Evolutionary conservation across 2,329 filamentous ascomycete species (phyloP).

Genomic region (Penicillium sp.): DNA sequence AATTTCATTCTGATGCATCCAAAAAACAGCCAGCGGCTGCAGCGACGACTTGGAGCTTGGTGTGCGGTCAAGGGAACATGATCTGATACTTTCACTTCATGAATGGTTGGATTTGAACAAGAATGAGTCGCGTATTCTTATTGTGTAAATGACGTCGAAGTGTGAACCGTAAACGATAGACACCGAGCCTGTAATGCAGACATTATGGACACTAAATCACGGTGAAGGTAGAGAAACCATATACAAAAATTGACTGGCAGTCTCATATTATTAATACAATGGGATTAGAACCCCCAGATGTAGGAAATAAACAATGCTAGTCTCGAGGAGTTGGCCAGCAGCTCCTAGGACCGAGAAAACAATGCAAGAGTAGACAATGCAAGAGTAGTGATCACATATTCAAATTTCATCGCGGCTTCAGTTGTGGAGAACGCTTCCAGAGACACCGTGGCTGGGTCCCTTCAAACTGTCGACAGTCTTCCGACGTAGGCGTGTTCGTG

Average conservation of each 20-base stretch:
- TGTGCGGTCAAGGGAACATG: constrained; percentile 9
- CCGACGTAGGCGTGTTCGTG: constrained; percentile 33
- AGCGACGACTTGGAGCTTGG: constrained; percentile 15
- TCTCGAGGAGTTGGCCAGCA: constrained; percentile 31
- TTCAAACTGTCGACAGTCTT: constrained; percentile 38
- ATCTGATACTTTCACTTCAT: not conserved
- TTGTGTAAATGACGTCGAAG: not conserved
- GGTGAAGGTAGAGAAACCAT: constrained; percentile 16
- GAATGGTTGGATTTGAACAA: not conserved
- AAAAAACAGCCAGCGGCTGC: not conserved
- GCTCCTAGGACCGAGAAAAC: constrained; percentile 19
- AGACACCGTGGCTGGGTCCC: constrained; percentile 35
- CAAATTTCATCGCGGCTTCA: constrained; percentile 15
- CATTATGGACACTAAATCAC: constrained; percentile 24
- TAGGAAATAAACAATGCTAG: constrained; percentile 16
- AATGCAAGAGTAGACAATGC: constrained; percentile 19
- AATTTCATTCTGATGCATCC: not conserved
- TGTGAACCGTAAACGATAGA: not conserved
- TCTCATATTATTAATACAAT: constrained; percentile 34
- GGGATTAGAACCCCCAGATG: constrained; percentile 19
- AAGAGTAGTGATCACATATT: constrained; percentile 12
- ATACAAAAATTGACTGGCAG: constrained; percentile 25
- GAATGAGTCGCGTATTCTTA: not conserved
- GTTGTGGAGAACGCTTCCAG: constrained; percentile 39
- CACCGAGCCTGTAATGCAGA: constrained; percentile 10